A percentile compares a stretch with the other conserved stretches of the same genome.
Conservation (phyloP, 495 filamentous ascomycete genomes). For the Aspergillus ostianus region DNA sequence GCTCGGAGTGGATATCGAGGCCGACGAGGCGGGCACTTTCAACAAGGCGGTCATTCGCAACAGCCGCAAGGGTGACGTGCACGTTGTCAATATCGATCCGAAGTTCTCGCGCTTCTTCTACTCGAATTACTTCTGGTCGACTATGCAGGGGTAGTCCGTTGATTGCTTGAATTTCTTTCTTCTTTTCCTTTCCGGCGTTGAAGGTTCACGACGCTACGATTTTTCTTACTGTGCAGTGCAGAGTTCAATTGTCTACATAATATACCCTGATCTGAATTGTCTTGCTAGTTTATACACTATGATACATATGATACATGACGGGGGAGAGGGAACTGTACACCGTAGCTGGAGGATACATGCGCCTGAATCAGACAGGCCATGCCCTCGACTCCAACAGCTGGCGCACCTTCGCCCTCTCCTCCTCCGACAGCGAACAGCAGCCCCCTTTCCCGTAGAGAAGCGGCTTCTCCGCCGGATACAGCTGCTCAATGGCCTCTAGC, state of each 20-base stretch:
- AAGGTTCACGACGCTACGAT: constrained; percentile 5
- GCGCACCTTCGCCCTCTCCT: constrained; percentile 25
- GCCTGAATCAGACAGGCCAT: too few relatives aligned
- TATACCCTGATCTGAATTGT: neutral
- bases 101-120: constrained; percentile 93
- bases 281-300: neutral
- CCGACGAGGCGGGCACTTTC: constrained; percentile 78
- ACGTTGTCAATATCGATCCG: constrained; percentile 90
- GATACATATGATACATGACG: constrained; percentile 1
- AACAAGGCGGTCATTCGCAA: constrained; percentile 85
- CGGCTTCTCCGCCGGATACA: constrained; percentile 29
- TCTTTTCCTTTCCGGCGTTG: constrained; percentile 7
- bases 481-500: constrained; percentile 33
- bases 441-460: constrained; percentile 9
- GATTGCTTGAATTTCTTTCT: neutral
- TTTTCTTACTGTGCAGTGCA: neutral
- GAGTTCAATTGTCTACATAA: neutral
- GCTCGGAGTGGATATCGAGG: constrained; percentile 84
- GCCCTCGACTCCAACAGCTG: constrained; percentile 15
- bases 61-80: constrained; percentile 82
- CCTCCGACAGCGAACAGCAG: constrained; percentile 22
- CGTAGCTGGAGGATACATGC: too few relatives aligned
- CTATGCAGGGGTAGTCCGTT: constrained; percentile 53
- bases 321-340: too few relatives aligned
- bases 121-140: constrained; percentile 93